These are phyloP conservation scores for Debaryomycetaceae sp. DNA, from an alignment of 1,139 yeast genomes.

Conservation along the genomic window DNA sequence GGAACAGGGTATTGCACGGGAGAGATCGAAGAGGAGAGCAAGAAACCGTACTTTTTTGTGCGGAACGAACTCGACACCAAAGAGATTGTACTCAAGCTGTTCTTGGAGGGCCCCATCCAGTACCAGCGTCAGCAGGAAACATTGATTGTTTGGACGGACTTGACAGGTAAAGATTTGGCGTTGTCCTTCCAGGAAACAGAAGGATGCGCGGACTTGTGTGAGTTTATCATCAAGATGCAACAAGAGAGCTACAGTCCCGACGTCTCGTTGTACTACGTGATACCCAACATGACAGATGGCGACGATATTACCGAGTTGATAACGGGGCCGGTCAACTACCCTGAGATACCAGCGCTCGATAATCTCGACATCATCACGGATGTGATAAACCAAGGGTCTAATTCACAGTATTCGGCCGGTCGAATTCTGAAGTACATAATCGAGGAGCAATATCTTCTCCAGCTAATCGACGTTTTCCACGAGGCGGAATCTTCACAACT, in stretches of 20 bases:
- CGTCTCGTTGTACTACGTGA: constrained; percentile 71
- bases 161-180: constrained; percentile 76
- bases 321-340: constrained; percentile 75
- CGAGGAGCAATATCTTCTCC: constrained; percentile 48
- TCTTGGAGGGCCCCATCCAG: constrained; percentile 69
- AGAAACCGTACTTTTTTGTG: constrained; percentile 64
- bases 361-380: constrained; percentile 52
- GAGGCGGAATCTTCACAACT: constrained; percentile 51
- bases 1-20: constrained; percentile 94
- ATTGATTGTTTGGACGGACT: constrained; percentile 89
- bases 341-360: constrained; percentile 50
- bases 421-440: constrained; percentile 51
- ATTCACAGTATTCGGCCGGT: constrained; percentile 53
- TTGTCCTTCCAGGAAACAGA: constrained; percentile 88
- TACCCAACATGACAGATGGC: constrained; percentile 35
- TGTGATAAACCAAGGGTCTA: constrained; percentile 52
- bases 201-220: constrained; percentile 84
- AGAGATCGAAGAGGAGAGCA: constrained; percentile 38
- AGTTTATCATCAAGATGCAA: constrained; percentile 70
- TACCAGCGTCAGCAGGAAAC: constrained; percentile 95
- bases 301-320: constrained; percentile 68
- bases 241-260: constrained; percentile 56
- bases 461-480: constrained; percentile 51
- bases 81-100: constrained; percentile 61
- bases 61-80: constrained; percentile 63